A percentile compares a stretch with the other conserved stretches of the same genome.
Conservation (phyloP, 2,329 filamentous ascomycete genomes). For the Fusarium dimerum region DNA sequence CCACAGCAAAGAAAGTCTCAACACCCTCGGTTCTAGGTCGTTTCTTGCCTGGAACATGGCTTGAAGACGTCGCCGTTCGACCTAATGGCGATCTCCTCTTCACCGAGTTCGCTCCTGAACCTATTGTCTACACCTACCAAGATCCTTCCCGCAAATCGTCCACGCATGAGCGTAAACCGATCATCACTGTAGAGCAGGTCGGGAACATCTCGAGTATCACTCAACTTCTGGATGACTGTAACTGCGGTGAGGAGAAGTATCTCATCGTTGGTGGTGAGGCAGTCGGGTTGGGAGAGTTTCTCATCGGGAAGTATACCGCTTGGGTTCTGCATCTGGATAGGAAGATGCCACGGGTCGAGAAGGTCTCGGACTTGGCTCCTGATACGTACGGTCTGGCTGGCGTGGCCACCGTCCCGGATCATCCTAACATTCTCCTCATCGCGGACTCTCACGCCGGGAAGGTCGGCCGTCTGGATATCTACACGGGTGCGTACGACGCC, state of each 20-base stretch:
- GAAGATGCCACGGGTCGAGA: not conserved
- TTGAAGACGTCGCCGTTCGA: slow-evolving; percentile 8
- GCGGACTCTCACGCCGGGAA: slow-evolving; percentile 8
- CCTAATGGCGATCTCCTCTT: slow-evolving; percentile 6
- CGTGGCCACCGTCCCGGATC: slow-evolving; percentile 11
- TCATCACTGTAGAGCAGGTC: not conserved
- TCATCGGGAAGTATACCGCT: slow-evolving; percentile 11
- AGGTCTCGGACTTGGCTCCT: slow-evolving; percentile 10
- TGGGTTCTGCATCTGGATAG: slow-evolving; percentile 1
- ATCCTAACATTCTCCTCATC: slow-evolving; percentile 9
- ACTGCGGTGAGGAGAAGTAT: slow-evolving; percentile 7
- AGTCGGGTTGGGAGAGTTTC: not conserved
- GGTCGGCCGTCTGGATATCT: slow-evolving; percentile 12
- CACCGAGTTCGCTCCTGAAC: not conserved
- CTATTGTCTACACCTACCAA: slow-evolving; percentile 1
- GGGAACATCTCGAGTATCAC: slow-evolving; percentile 4
- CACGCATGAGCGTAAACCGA: slow-evolving; percentile 2
- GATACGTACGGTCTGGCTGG: slow-evolving; percentile 9
- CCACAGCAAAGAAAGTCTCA: not conserved
- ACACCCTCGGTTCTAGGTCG: not conserved
- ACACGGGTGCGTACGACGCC: slow-evolving; percentile 9
- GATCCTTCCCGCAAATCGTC: not conserved
- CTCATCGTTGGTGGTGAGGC: slow-evolving; percentile 6
- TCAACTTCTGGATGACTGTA: not conserved
- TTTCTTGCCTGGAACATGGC: not conserved